Conservation (phyloP, 2,329 filamentous ascomycete species). For the Colletotrichum sidae region DNA sequence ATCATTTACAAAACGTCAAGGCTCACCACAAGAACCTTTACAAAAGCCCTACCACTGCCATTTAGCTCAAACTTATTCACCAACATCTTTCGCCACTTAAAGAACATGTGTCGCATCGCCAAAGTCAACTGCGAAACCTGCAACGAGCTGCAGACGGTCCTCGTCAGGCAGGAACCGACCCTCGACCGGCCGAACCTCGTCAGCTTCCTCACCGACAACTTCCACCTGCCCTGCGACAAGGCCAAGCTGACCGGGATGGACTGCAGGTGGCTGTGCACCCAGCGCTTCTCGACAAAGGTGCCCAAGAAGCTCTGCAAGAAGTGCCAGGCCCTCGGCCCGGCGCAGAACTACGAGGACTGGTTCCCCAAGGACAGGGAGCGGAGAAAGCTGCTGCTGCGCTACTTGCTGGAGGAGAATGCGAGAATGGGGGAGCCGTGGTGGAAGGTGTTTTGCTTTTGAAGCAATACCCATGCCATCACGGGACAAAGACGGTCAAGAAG, state of each 20-base stretch:
- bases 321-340: constrained; percentile 1
- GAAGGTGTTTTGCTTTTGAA: neutral
- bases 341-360: constrained; percentile 8
- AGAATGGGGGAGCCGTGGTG: constrained; percentile 7
- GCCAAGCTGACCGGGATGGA: neutral
- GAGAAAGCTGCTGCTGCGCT: neutral
- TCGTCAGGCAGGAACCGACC: neutral
- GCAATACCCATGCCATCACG: neutral
- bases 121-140: constrained; percentile 6
- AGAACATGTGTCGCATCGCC: constrained; percentile 4
- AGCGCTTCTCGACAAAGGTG: constrained; percentile 2
- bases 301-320: constrained; percentile 6
- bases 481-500: neutral
- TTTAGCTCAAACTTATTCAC: neutral
- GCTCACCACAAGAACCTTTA: too few species aligned
- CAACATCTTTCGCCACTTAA: neutral
- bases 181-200: constrained; percentile 1
- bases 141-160: constrained; percentile 8
- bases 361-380: neutral
- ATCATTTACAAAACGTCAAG: too few species aligned
- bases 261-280: constrained; percentile 9
- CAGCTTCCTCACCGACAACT: constrained; percentile 1
- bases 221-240: constrained; percentile 13
- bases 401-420: neutral
- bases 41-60: neutral